Evolutionary conservation across 1,139 yeast genomes (phyloP), one percentile per base, ranked within the genome.

Genomic region (Yamadazyma songkhlaensis): DNA sequence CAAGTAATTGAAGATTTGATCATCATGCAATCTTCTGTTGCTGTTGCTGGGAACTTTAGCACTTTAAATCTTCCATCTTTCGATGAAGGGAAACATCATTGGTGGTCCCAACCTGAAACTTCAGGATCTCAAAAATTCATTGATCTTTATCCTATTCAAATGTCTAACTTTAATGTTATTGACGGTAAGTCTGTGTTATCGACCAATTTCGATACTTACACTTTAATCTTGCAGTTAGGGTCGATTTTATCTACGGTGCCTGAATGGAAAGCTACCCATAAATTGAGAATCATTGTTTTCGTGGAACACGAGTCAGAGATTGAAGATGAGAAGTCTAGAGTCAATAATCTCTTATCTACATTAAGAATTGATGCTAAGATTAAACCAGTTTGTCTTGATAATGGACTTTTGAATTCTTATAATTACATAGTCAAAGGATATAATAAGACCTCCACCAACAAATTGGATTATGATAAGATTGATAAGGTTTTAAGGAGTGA

Each of bases 81-180:
- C n/a, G 25, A 23, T 21, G 14, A 14, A n/a, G n/a, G 10, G 5
- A 13, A 12, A 20, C 11, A 6, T 6, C 17, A 14, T 26, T 35
- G 22, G 17, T 33, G 27, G 29, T 31, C 45, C 2, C 25, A 9
- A 9, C 27, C 26, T 12, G 27, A 35, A 4, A 36, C 36, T 25
- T 31, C 20, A 28, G 14, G 10, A 12, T 9, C n/a, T 32, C 20
- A 38, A 38, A 72, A 74, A 42, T 83, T 66, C 47, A 88, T 92
- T 50, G 98, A 92, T 56, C 63, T 92, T 32, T 92, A 92, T 57
- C 98, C 98, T 0, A 89, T 92, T 49, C 98, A 92, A 53, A 92
- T 92, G 96, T 82, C 95, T 5, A 92, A 95, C 1, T 79, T 82
- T 36, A 77, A 84, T 40, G 72, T 76, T 36, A 77, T 80, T 38